Conservation (phyloP, 1,139 yeast genomes). For the Meyerozyma athensensis region DNA sequence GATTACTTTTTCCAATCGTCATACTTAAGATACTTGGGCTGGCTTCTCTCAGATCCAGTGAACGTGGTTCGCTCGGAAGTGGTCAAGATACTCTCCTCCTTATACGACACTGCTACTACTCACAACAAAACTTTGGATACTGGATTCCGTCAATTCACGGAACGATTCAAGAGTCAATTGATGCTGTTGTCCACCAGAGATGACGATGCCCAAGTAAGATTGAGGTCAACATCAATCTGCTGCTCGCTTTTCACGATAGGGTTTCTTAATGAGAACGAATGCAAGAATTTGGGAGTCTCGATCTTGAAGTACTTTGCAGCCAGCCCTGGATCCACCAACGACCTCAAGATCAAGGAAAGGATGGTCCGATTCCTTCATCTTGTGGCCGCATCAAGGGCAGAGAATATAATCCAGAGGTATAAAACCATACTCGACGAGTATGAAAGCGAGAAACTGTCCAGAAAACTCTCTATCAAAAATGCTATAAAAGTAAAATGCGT, state of each 20-base stretch:
- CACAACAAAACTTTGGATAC: slow-evolving; percentile 19
- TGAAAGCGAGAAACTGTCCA: slow-evolving; percentile 17
- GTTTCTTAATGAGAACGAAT: slow-evolving; percentile 49
- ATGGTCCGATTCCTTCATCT: slow-evolving; percentile 27
- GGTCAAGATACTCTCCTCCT: slow-evolving; percentile 48
- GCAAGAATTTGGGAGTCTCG: slow-evolving; percentile 16
- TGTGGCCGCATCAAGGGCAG: slow-evolving; percentile 16
- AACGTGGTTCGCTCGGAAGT: slow-evolving; percentile 62
- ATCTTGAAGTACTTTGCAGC: slow-evolving; percentile 7
- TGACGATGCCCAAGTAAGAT: slow-evolving; percentile 42
- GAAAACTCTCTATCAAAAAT: slow-evolving; percentile 10
- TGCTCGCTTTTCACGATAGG: slow-evolving; percentile 56
- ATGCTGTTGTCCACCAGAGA: slow-evolving; percentile 50
- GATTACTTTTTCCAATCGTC: slow-evolving; percentile 66
- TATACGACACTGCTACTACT: slow-evolving; percentile 32
- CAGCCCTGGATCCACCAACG: slow-evolving; percentile 13
- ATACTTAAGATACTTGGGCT: slow-evolving; percentile 74
- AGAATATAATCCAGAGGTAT: slow-evolving; percentile 18
- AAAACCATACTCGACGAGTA: slow-evolving; percentile 20
- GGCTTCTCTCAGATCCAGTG: slow-evolving; percentile 73
- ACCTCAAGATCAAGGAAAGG: slow-evolving; percentile 31
- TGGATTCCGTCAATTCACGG: slow-evolving; percentile 68
- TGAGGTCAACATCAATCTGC: slow-evolving; percentile 48
- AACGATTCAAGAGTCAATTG: slow-evolving; percentile 60
- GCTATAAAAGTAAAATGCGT: slow-evolving; percentile 19